Base-by-base conservation (phyloP, 495 filamentous ascomycete species). In the Aspergillus baeticus region DNA sequence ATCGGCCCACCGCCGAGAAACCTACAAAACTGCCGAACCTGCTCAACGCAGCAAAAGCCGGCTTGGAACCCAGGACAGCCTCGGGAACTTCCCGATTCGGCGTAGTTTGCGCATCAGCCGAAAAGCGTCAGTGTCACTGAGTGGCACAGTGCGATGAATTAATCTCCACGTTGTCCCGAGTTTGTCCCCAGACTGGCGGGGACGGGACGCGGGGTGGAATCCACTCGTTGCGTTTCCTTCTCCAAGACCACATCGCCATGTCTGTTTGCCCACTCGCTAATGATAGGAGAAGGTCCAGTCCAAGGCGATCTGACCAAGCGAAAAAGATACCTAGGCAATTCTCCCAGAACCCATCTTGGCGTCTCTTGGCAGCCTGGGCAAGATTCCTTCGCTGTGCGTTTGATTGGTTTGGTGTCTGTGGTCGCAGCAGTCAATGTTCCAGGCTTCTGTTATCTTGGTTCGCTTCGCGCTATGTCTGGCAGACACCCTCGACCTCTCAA, bases 11-110 rank as follows among this genome's bases (percentile, higher is more conserved):
- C n/a, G 8, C 17, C 46, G 5, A 14, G 10, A 18, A 18, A 20
- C 13, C 15, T n/a, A 2, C 44, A 6, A 11, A 49, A 26, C 47
- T 50, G 17, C 47, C 47, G 49, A 52, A 31, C 13, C 23, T 10
- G 11, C 17, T 7, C 5, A 46, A 21, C 23, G n/a, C 3, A 23
- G 5, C 15, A 65, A 60, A 34, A 59, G 56, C 63, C 63, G 63
- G 54, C 52, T 62, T 48, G 41, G 60, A 54, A 15, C 23, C n/a
- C 20, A 1, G 17, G 53, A 41, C 21, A 56, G 47, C 63, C 63
- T 66, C 63, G 63, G 63, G 4, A 31, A 35, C 7, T 43, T 10
- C 18, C 39, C 18, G 8, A 11, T 18, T 21, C 39, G 29, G 6
- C 10, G 31, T 44, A 44, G 41, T 11, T 37, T 37, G 35, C 5